These are phyloP conservation scores for Barnettozyma pratensis DNA, from an alignment of 805 yeast genomes.

Conservation along the genomic window DNA sequence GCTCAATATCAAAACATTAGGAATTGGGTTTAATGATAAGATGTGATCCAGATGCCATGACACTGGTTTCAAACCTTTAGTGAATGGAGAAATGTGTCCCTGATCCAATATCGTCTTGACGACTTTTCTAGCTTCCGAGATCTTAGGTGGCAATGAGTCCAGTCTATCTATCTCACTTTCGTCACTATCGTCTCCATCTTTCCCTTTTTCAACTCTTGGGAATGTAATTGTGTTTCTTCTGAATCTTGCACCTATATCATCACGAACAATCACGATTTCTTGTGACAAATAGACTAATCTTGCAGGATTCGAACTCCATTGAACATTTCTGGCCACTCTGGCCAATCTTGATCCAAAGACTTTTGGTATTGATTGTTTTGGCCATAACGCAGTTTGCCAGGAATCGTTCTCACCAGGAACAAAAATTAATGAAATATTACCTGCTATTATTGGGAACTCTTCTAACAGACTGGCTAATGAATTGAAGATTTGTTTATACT, in stretches of 20 bases:
- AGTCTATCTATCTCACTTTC: conserved; percentile 24
- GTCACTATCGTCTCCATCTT: conserved; percentile 9
- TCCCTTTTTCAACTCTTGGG: conserved; percentile 29
- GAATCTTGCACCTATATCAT: conserved; percentile 65
- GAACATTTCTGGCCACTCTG: conserved; percentile 47
- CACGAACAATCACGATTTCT: conserved; percentile 72
- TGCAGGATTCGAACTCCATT: conserved; percentile 73
- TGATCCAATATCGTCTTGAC: conserved; percentile 84
- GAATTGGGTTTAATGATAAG: conserved; percentile 72
- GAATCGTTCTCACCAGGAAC: conserved; percentile 93
- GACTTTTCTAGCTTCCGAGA: conserved; percentile 59
- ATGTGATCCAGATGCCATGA: conserved; percentile 66
- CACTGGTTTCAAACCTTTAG: conserved; percentile 53
- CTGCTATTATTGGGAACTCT: conserved; percentile 48
- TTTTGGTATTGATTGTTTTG: conserved; percentile 66
- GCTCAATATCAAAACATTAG: conserved; percentile 55
- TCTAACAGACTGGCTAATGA: conserved; percentile 61
- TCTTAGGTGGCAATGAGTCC: conserved; percentile 39
- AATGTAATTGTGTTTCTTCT: conserved; percentile 64
- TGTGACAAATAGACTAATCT: conserved; percentile 76
- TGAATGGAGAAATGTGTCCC: conserved; percentile 81
- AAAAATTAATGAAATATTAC: conserved; percentile 55
- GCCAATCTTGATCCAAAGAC: conserved; percentile 65
- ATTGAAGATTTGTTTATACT: conserved; percentile 68
- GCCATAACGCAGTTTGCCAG: conserved; percentile 80